Evolutionary conservation across 495 filamentous ascomycete genomes (phyloP), one percentile per base, ranked within the genome.

Genomic region (Penicillium atrosanguineum): DNA sequence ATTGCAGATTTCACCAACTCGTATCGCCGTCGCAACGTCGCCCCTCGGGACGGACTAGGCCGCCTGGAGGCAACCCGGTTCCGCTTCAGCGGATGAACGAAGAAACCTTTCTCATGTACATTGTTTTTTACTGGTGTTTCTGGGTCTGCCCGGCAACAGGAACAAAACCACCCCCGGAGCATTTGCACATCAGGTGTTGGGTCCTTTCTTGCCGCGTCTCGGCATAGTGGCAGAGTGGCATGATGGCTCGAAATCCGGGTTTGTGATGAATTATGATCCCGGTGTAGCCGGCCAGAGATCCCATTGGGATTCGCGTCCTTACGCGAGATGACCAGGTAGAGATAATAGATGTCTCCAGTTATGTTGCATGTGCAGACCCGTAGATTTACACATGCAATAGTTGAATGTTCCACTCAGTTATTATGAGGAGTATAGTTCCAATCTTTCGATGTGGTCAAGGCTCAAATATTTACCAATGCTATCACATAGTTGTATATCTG

Each of bases 21-120:
- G 36, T 99, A 97, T 67, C 85, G 94, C 38, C 76, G 95, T 59
- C 80, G 95, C 59, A 96, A 99, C 69, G 88, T 99, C 12, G 92
- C 92, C 19, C 92, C 92, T n/a, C 73, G 92, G 50, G 92, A 96
- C 60, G 92, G 92, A 5, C 77, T 97, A 39, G 92, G 92, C 7
- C 78, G 88, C 56, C 69, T 97, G 38, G 89, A 95, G 71, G 90
- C 90, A 7, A 81, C 85, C 46, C 83, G 89, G 38, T 97, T 97
- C 75, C 86, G 87, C 59, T 97, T 95, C 65, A 79, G 73, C 56
- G 87, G 87, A 53, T 82, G 75, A 68, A 36, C 16, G 26, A 38
- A 54, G 21, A 48, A 39, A 25, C 25, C 36, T 41, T 43, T 72
- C 36, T 50, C 44, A 20, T 62, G 56, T 60, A 64, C 40, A 62